These are phyloP conservation scores for Salix udensis DNA, from an alignment of 345 rosid species.

Conservation along the genomic window DNA sequence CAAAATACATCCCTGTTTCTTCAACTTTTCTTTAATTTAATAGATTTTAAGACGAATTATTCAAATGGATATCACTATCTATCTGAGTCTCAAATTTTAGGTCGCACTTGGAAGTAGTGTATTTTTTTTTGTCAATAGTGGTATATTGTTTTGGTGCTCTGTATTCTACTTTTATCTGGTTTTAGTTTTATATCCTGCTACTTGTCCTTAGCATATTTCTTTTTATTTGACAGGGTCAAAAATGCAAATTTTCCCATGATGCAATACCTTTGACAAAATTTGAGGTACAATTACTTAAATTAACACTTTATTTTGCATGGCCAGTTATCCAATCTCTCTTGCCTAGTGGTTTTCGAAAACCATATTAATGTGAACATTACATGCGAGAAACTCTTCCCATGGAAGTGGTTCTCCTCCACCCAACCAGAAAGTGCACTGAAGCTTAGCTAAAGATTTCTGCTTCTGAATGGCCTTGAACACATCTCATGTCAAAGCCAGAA, in stretches of 20 bases:
- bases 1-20: not conserved
- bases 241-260: conserved; percentile 91
- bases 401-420: not conserved
- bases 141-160: not conserved
- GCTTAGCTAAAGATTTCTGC: not conserved
- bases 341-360: not conserved
- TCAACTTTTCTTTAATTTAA: not conserved
- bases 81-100: not conserved
- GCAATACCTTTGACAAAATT: conserved; percentile 73
- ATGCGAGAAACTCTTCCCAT: not conserved
- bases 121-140: not conserved
- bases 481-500: not conserved
- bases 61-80: not conserved
- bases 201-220: not conserved
- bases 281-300: conserved; percentile 36
- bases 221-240: conserved; percentile 53
- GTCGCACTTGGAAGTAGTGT: not conserved
- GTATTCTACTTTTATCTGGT: not conserved
- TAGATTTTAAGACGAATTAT: not conserved
- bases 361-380: not conserved
- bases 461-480: not conserved
- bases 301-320: not conserved
- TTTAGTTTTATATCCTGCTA: not conserved
- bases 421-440: not conserved
- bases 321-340: not conserved